These are phyloP conservation scores for Echites panduratus DNA, from an alignment of 257 asterid genomes.

Conservation along the genomic window DNA sequence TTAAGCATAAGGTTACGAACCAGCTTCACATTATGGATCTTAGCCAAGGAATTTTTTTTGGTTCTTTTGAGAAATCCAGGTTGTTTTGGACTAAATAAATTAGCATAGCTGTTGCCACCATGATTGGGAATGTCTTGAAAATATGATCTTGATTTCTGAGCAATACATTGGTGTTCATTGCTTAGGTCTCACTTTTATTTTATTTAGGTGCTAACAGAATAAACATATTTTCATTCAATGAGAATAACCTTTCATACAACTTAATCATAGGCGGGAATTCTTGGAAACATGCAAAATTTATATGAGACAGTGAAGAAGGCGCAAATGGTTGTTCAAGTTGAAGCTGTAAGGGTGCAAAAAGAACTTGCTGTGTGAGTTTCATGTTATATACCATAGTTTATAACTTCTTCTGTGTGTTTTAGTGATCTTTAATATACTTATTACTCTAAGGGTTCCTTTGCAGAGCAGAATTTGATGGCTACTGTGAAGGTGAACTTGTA, in stretches of 20 bases:
- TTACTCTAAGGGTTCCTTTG: conserved; percentile 16
- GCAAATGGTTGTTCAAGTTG: conserved; percentile 97
- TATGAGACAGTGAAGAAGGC: conserved; percentile 97
- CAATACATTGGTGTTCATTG: background rate
- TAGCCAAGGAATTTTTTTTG: background rate
- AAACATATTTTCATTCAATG: background rate
- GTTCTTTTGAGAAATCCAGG: background rate
- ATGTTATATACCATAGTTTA: background rate
- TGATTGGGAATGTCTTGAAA: background rate
- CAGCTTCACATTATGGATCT: background rate
- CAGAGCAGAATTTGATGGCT: conserved; percentile 99
- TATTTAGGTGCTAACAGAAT: background rate
- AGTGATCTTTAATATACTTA: conserved; percentile 13
- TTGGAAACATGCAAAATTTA: conserved; percentile 95
- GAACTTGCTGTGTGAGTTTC: conserved; percentile 79
- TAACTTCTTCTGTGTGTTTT: conserved; percentile 1
- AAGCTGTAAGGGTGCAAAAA: conserved; percentile 90
- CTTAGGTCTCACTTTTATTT: background rate
- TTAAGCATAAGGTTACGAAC: background rate
- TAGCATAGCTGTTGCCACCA: background rate
- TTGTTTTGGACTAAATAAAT: background rate
- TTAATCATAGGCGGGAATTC: conserved; percentile 72
- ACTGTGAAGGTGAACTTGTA: conserved; percentile 80
- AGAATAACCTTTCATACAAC: conserved; percentile 15
- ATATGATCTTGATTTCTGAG: background rate